phyloP scores from a whole-genome alignment of 164 flowering plant genomes.

The Taxillus chinensis region DNA sequence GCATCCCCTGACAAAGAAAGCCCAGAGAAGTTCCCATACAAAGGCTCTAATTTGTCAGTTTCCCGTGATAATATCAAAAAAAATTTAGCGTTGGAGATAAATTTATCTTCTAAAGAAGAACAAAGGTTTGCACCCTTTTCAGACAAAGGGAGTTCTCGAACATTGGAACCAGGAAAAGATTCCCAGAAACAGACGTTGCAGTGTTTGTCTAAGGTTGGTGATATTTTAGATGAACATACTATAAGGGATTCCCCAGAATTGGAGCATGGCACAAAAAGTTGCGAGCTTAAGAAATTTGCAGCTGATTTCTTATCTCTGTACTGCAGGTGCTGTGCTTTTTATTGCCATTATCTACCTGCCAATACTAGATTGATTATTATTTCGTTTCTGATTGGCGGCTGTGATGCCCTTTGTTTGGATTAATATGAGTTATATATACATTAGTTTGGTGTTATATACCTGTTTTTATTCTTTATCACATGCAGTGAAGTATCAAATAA shows the following conservation, averaged over 20 bases:
- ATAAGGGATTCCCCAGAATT: conserved; percentile 10
- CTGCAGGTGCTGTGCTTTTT: conserved; percentile 44
- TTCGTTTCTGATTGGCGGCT: too few relatives aligned
- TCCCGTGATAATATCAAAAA: conserved; percentile 27
- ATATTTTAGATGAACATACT: conserved; percentile 9
- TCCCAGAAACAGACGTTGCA: conserved; percentile 8
- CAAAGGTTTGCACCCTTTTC: conserved; percentile 6
- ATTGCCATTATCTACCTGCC: background rate
- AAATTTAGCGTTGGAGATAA: conserved; percentile 37
- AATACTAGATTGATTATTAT: too few relatives aligned
- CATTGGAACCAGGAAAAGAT: conserved; percentile 8
- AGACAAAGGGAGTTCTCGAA: conserved; percentile 6
- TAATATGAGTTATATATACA: too few relatives aligned
- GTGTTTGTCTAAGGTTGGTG: conserved; percentile 7
- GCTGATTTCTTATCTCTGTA: conserved; percentile 59
- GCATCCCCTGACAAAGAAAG: conserved; percentile 26
- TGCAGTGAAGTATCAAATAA: conserved; percentile 41
- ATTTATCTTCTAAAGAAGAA: conserved; percentile 15
- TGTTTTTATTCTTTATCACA: conserved; percentile 1
- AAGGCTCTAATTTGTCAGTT: conserved; percentile 10
- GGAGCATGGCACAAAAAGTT: conserved; percentile 17
- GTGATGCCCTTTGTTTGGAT: too few relatives aligned
- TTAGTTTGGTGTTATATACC: background rate
- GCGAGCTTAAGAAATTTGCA: conserved; percentile 55
- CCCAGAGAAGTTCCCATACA: background rate